phyloP scores from a whole-genome alignment of 768 basidiomycete genomes.

The Termitomyces sp. region DNA sequence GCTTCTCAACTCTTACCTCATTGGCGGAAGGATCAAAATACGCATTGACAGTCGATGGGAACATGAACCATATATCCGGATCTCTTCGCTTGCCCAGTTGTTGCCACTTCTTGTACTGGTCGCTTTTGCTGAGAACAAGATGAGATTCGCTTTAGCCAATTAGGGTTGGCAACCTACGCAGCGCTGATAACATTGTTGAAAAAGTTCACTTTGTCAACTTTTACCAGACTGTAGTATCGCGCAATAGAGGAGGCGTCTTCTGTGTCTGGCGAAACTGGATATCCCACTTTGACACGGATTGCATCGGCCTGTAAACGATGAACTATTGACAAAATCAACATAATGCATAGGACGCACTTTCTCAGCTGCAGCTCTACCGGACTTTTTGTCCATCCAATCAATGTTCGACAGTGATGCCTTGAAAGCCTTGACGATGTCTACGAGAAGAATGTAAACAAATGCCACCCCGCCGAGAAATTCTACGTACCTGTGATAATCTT shows the following conservation, averaged over 20 bases:
- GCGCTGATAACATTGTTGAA: conserved; percentile 82
- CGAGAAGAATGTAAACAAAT: conserved; percentile 9
- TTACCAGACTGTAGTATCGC: conserved; percentile 71
- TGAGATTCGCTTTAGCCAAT: background rate
- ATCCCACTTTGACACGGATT: conserved; percentile 91
- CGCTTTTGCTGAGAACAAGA: conserved; percentile 43
- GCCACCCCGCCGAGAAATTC: conserved; percentile 15
- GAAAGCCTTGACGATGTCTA: conserved; percentile 82
- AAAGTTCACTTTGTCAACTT: conserved; percentile 67
- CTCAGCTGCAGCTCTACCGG: conserved; percentile 76
- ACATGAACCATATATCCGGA: conserved; percentile 82
- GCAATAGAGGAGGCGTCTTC: conserved; percentile 64
- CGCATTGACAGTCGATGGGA: conserved; percentile 82
- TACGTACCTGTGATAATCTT: conserved; percentile 72
- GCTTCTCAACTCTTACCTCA: conserved; percentile 51
- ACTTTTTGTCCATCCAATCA: conserved; percentile 90
- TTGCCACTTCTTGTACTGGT: conserved; percentile 69
- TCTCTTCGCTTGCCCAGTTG: conserved; percentile 71
- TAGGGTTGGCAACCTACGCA: conserved; percentile 31
- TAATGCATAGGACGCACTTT: conserved; percentile 52
- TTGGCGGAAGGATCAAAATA: conserved; percentile 87
- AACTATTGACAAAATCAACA: background rate
- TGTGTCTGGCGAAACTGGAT: conserved; percentile 85
- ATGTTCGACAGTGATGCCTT: conserved; percentile 70
- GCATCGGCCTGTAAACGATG: conserved; percentile 58